phyloP scores from a whole-genome alignment of 2,329 filamentous ascomycete genomes.

The Pseudogymnoascus sp. region DNA sequence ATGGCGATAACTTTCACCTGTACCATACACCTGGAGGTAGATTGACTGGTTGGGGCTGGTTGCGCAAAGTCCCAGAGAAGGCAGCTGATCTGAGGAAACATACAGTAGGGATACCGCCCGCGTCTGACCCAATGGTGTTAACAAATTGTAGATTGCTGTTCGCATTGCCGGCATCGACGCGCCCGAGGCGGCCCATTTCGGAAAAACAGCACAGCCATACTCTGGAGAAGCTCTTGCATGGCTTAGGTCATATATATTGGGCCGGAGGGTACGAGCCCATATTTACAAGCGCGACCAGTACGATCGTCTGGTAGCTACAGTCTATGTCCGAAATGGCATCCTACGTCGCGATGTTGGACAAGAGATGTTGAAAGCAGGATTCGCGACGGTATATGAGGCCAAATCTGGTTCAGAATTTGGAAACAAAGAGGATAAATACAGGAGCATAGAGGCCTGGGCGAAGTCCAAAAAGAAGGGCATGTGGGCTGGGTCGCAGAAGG shows the following conservation, averaged over 20 bases:
- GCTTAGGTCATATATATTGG: constrained; percentile 64
- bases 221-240: constrained; percentile 72
- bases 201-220: constrained; percentile 76
- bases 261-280: constrained; percentile 69
- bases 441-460: constrained; percentile 56
- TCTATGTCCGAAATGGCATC: constrained; percentile 58
- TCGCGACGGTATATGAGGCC: constrained; percentile 90
- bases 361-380: constrained; percentile 76
- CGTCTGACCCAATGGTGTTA: constrained; percentile 11
- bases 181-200: constrained; percentile 88
- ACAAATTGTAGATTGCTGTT: constrained; percentile 60
- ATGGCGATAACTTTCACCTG: constrained; percentile 91
- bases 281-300: constrained; percentile 87
- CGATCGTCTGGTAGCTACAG: constrained; percentile 79
- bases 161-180: constrained; percentile 89
- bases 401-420: constrained; percentile 88
- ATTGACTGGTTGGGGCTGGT: constrained; percentile 85
- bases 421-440: constrained; percentile 54
- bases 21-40: constrained; percentile 92
- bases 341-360: constrained; percentile 73
- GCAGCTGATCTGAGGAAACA: constrained; percentile 63
- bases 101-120: constrained; percentile 49
- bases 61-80: constrained; percentile 61
- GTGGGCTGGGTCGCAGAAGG: constrained; percentile 58
- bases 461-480: constrained; percentile 59